Evolutionary conservation across 352 stramenopile genomes (phyloP), one percentile per base, ranked within the genome.

Genomic region (Globisporangium megalacanthum): DNA sequence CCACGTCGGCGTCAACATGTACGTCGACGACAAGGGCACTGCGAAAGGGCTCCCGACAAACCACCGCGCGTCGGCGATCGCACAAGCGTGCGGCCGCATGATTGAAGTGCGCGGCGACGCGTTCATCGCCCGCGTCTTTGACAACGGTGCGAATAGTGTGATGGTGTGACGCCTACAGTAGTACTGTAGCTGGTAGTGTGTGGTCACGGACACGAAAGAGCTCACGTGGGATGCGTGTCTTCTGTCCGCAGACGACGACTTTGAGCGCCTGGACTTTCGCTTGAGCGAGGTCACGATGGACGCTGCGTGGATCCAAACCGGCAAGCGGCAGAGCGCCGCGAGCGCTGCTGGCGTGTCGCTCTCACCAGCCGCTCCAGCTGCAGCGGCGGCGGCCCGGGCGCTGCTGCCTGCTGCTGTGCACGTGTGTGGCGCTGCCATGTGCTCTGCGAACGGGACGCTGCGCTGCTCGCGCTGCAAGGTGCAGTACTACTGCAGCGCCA

Each of bases 11-110:
- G 56, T 96, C 47, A 96, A 94, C 65, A 86, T 96, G 78, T 96
- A 96, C 61, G 86, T 96, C 49, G 86, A 96, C 62, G 86, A 96
- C 68, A 96, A 93, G 61, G 86, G 86, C 54, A 93, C 85, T 13
- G 83, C 86, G 49, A 96, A 96, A 67, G 79, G 78, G 1, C 61
- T 95, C 17, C 67, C 83, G 10, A 81, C 78, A 35, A 96, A 96
- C 44, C 58, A 78, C 36, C 85, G 86, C 46, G 86, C 86, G 8
- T 92, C 79, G 15, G 78, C 83, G 15, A 91, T 96, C 53, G 81
- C 77, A 6, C 79, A 92, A 62, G 83, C 81, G 1, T 94, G 85
- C 56, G 83, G 85, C 25, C 86, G 85, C 55, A 79, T 89, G 73
- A 67, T 92, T 49, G 80, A 96, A 62, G 83, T 96, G 49, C 83